Evolutionary conservation across 768 basidiomycete genomes (phyloP), one percentile per base, ranked within the genome.

Genomic region (Suillus americanus): DNA sequence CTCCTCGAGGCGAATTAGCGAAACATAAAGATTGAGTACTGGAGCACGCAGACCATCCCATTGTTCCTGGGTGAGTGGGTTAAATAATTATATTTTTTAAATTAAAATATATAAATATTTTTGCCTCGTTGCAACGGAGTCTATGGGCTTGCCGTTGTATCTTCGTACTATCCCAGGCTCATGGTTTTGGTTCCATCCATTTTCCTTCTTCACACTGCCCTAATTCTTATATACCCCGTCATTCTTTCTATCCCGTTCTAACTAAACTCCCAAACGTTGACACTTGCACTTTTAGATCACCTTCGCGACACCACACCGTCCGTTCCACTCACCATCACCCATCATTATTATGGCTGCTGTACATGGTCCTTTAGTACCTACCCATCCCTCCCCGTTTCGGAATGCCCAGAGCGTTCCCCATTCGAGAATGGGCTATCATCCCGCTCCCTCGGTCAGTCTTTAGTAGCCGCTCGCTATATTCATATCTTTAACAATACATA

Each of bases 1-100:
- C 71, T 72, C 74, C 74, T 75, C 75, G 72, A 75, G 74, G 74
- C 64, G 64, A 63, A 50, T 68, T 77, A 75, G 74, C 74, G 74
- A 77, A 54, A 64, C 71, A 69, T 68, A 66, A 61, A 63, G 62
- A 65, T 63, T 64, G 64, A 55, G 66, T 16, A 18, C 18, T 41
- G 16, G 16, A 41, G 43, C 43, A 45, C 20, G 43, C 20, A 45
- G 43, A 45, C 43, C 10, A 5, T 7, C n/a, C 46, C 45, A 65
- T 65, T 62, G 57, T 61, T 53, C 45, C 37, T 33, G 65, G 74
- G 65, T 18, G 46, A 28, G 28, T 38, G 30, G 30, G 30, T 30
- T 30, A 30, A 30, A 8, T 6, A 9, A 41, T 65, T 66, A 65
- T 25, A 41, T 65, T 62, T 69, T n/a, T 28, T 50, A 40, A 40